Evolutionary conservation across 257 asterid species (phyloP).

Genomic region (Leptodermis oblonga): DNA sequence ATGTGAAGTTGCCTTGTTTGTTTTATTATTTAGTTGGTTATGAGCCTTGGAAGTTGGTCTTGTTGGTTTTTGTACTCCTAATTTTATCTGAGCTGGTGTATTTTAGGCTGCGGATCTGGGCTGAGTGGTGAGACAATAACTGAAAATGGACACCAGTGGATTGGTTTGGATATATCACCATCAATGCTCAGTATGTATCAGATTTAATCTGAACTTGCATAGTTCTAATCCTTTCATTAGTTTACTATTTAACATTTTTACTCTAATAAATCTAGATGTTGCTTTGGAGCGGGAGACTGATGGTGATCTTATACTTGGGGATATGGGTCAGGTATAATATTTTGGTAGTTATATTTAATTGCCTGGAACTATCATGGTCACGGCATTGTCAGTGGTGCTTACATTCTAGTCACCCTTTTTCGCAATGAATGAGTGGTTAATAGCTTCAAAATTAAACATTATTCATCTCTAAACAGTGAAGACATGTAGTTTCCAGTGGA

Average conservation of each 20-base stretch:
- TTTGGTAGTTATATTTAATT: background rate
- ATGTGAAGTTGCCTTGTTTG: background rate
- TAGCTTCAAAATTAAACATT: background rate
- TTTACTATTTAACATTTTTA: slow-evolving; percentile 6
- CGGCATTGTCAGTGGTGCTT: background rate
- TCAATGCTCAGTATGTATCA: slow-evolving; percentile 72
- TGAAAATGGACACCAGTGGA: slow-evolving; percentile 89
- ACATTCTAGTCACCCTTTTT: background rate
- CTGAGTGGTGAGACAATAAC: slow-evolving; percentile 91
- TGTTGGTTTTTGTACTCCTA: background rate
- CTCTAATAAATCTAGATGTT: slow-evolving; percentile 41
- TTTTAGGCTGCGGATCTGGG: slow-evolving; percentile 95
- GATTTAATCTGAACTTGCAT: background rate
- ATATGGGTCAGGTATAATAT: slow-evolving; percentile 82
- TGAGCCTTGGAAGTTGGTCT: background rate
- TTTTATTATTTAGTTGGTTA: background rate
- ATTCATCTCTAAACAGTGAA: background rate
- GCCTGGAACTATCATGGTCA: background rate
- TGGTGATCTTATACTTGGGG: slow-evolving; percentile 85
- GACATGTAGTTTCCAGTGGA: background rate
- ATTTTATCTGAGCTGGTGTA: slow-evolving; percentile 7
- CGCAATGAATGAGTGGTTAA: background rate
- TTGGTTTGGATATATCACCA: slow-evolving; percentile 86
- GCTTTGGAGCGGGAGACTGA: slow-evolving; percentile 92
- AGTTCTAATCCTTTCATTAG: slow-evolving; percentile 4